Base-by-base conservation (phyloP, 352 stramenopile species). In the Phytophthora sansomeana region DNA sequence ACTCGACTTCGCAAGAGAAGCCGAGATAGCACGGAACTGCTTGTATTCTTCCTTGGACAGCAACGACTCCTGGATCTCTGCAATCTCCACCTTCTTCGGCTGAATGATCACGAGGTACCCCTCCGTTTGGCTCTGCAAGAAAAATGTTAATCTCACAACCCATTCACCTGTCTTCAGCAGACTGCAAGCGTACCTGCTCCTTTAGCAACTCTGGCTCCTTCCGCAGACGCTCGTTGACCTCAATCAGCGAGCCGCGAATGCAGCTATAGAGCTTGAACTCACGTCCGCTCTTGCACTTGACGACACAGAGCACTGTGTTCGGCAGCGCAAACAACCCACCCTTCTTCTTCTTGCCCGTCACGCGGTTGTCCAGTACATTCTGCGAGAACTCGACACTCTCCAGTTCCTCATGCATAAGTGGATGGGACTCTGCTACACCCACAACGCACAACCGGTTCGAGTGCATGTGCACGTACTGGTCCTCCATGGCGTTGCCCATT, bases 391-490 rank as follows among this genome's bases (percentile, higher is more conserved):
- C 84, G 39, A 96, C 63, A 38, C 55, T 69, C 47, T 71, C 75
- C 9, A 96, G 67, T 41, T 82, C 62, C 53, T 91, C 80, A 49
- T 74, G 58, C 80, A 93, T 85, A n/a, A 90, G 61, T 4, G 76
- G 74, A 48, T 96, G 88, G 19, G 81, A 83, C 32, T 73, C 76
- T 2, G 87, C 85, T 39, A 92, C 77, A 43, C 88, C 88, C 9
- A 91, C 83, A 24, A 96, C 84, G 58, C 88, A 93, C n/a, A 95
- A 75, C 5, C 88, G 85, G 58, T 96, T 96, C 41, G 88, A 94
- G 76, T 96, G 88, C 88, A 96, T 96, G 74, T 96, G 86, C 56
- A 96, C 85, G 70, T 91, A 95, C 54, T 95, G 86, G 65, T 96
- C 88, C 60, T 96, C 82, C 57, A 67, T 56, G 8, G 67, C 51